Base-by-base conservation (phyloP, 495 filamentous ascomycete species). In the Cercophora samala region DNA sequence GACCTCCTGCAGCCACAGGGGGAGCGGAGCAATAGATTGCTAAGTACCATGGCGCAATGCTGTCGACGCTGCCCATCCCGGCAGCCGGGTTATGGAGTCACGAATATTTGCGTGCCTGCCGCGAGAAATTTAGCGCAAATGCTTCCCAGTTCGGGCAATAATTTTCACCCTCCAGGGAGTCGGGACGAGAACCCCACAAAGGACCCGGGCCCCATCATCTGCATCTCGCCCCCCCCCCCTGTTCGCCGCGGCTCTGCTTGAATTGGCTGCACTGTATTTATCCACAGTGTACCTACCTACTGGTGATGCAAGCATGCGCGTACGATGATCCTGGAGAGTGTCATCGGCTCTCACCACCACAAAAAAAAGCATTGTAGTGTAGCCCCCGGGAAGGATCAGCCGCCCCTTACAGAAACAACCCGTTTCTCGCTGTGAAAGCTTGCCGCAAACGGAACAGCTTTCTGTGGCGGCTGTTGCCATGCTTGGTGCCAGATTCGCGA, bases 371-470 rank as follows among this genome's bases (percentile, higher is more conserved):
- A 5, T 15, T 17, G 9, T 23, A 56, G 53, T n/a, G n/a, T n/a
- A n/a, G n/a, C n/a, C n/a, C n/a, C 53, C 11, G 53, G 53, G 11
- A 56, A 23, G 53, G 22, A 21, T 56, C 53, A 56, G 53, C 11
- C 53, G n/a, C 53, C 53, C 53, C 53, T 56, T 11, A 56, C 53
- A 56, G 53, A 21, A 21, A 56, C 22, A n/a, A 56, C 22, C 53
- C 18, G 53, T 56, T n/a, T n/a, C 53, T 19, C 11, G 53, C 5
- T 22, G 53, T 8, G 8, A 62, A 46, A 19, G 26, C 32, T 62
- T 62, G n/a, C 60, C 60, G 32, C 60, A 62, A 62, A 42, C 60
- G 32, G 60, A 62, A 62, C 25, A 42, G 60, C 60, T 23, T 56
- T 46, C 4, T 25, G 29, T 29, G 25, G 24, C 60, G n/a, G 58